These are phyloP conservation scores for Tarenaya hassleriana DNA, from an alignment of 345 rosid genomes.

Conservation along the genomic window DNA sequence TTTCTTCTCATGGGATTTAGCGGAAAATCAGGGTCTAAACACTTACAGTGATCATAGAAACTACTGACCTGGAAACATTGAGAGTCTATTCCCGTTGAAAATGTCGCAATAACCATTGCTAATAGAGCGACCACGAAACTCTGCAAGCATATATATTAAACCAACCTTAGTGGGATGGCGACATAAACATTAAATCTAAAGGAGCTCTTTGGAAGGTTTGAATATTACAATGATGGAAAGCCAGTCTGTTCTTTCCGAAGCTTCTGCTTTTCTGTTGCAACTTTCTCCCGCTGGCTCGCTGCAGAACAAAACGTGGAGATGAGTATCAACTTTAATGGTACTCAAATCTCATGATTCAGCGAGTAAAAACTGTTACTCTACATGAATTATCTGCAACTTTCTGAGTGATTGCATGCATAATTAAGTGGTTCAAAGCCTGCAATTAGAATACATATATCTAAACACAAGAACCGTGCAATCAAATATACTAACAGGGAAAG, in stretches of 20 bases:
- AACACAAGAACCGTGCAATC: too few species aligned
- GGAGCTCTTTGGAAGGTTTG: not conserved
- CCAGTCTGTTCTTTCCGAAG: slow-evolving; percentile 84
- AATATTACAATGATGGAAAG: slow-evolving; percentile 72
- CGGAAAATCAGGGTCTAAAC: not conserved
- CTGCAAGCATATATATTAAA: slow-evolving; percentile 33
- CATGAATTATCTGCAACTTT: too few species aligned
- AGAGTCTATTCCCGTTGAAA: slow-evolving; percentile 93
- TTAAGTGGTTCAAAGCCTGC: too few species aligned
- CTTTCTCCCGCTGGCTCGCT: slow-evolving; percentile 91
- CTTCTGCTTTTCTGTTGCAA: slow-evolving; percentile 81
- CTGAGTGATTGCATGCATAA: too few species aligned
- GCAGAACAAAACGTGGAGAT: slow-evolving; percentile 24
- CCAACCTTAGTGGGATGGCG: slow-evolving; percentile 8
- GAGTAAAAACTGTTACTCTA: too few species aligned
- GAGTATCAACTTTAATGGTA: too few species aligned
- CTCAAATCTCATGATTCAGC: too few species aligned
- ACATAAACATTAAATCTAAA: not conserved
- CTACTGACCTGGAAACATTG: slow-evolving; percentile 83
- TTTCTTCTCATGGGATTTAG: too few species aligned
- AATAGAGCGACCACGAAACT: slow-evolving; percentile 81
- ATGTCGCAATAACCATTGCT: slow-evolving; percentile 87
- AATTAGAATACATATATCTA: too few species aligned
- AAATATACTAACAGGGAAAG: not conserved
- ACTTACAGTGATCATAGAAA: not conserved